Evolutionary conservation across 2,329 filamentous ascomycete species (phyloP).

Genomic region (Macrophomina tecta): DNA sequence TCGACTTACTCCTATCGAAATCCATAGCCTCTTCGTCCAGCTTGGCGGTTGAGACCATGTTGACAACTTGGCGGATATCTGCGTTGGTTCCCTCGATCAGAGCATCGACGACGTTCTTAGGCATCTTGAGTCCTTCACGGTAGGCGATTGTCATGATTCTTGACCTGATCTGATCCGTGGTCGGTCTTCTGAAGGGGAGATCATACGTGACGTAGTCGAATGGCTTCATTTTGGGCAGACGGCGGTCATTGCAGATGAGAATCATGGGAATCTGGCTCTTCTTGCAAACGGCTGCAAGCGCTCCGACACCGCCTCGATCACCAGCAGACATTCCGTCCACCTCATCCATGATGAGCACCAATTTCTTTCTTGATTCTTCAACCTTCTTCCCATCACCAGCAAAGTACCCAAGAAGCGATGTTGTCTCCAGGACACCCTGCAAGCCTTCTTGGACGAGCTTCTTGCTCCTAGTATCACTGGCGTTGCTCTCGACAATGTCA

Average conservation of each 20-base stretch:
- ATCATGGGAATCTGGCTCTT: constrained; percentile 95
- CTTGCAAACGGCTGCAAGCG: constrained; percentile 91
- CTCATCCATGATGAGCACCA: constrained; percentile 98
- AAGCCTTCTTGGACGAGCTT: constrained; percentile 89
- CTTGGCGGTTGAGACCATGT: constrained; percentile 96
- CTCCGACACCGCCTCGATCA: constrained; percentile 93
- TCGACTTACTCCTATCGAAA: constrained; percentile 85
- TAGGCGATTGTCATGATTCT: constrained; percentile 95
- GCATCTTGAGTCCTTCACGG: constrained; percentile 86
- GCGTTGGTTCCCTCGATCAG: constrained; percentile 94
- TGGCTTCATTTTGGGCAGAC: constrained; percentile 95
- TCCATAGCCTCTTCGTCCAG: constrained; percentile 81
- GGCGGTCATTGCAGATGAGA: constrained; percentile 95
- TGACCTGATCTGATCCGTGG: constrained; percentile 86
- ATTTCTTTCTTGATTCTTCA: constrained; percentile 83
- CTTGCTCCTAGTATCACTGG: constrained; percentile 94
- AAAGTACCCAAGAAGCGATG: constrained; percentile 89
- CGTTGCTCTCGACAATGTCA: constrained; percentile 93
- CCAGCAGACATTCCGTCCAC: constrained; percentile 99
- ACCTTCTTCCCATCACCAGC: constrained; percentile 81
- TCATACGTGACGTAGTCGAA: constrained; percentile 89
- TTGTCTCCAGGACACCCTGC: constrained; percentile 92
- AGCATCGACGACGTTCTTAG: constrained; percentile 82
- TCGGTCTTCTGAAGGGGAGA: constrained; percentile 85
- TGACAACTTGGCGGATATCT: constrained; percentile 97